These are phyloP conservation scores for Fusarium robinianum DNA, from an alignment of 2,329 filamentous ascomycete species.

Conservation along the genomic window DNA sequence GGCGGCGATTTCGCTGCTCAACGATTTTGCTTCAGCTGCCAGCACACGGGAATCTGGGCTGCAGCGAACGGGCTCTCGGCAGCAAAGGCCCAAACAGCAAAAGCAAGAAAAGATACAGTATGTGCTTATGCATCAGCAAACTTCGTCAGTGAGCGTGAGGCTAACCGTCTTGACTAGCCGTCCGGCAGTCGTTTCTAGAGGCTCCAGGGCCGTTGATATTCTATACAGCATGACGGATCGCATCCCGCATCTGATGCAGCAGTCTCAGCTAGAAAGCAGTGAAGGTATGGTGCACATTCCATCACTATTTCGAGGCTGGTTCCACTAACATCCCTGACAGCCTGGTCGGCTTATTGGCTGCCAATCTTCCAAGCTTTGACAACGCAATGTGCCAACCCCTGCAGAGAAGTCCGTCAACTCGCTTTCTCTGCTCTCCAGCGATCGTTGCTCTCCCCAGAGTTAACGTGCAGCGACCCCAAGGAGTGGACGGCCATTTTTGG, in stretches of 20 bases:
- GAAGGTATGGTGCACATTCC: conserved; percentile 62
- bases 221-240: conserved; percentile 81
- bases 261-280: conserved; percentile 86
- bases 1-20: conserved; percentile 79
- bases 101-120: conserved; percentile 37
- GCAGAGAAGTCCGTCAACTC: conserved; percentile 87
- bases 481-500: conserved; percentile 96
- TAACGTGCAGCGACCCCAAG: conserved; percentile 81
- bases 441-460: conserved; percentile 79
- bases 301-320: not conserved
- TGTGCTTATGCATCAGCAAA: conserved; percentile 2
- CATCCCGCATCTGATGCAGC: conserved; percentile 84
- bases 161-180: conserved; percentile 40
- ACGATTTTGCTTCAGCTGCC: conserved; percentile 85
- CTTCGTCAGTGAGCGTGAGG: no score
- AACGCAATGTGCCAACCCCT: conserved; percentile 90
- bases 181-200: conserved; percentile 68
- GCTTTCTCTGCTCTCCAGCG: conserved; percentile 86
- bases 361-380: conserved; percentile 90
- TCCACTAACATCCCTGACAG: conserved; percentile 49
- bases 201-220: conserved; percentile 77
- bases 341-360: conserved; percentile 97
- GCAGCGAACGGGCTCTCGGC: conserved; percentile 64
- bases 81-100: conserved; percentile 40
- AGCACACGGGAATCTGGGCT: conserved; percentile 72